Evolutionary conservation across 2,329 filamentous ascomycete genomes (phyloP).

Genomic region (Aspergillus quadricinctus): DNA sequence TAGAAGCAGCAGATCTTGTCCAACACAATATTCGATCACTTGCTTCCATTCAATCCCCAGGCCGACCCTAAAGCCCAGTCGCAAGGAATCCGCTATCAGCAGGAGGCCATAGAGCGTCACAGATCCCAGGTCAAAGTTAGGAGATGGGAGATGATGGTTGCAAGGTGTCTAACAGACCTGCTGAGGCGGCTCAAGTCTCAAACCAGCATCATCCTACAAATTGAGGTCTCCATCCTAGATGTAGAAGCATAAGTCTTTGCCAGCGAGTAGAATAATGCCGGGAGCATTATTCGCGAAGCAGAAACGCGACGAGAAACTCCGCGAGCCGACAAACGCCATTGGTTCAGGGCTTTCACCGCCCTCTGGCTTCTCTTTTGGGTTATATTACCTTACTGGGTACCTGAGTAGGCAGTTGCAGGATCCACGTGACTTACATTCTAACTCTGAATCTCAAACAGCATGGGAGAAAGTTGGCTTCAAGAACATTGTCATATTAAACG

Average conservation of each 20-base stretch:
- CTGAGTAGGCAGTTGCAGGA: neutral
- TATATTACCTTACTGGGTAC: constrained; percentile 1
- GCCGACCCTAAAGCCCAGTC: neutral
- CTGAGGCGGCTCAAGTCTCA: neutral
- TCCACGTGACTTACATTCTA: neutral
- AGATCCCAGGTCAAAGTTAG: neutral
- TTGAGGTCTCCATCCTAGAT: neutral
- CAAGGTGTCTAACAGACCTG: neutral
- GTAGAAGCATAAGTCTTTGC: neutral
- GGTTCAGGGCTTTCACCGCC: constrained; percentile 3
- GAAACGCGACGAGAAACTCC: neutral
- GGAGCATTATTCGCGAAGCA: neutral
- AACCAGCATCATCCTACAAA: neutral
- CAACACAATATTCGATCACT: neutral
- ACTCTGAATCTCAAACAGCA: neutral
- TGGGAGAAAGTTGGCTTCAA: neutral
- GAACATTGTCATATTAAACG: neutral
- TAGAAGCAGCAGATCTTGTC: neutral
- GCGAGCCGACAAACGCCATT: constrained; percentile 1
- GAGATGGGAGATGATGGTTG: neutral
- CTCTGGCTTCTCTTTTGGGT: constrained; percentile 4
- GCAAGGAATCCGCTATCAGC: neutral
- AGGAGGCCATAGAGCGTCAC: neutral
- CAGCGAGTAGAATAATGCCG: neutral
- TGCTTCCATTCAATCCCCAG: neutral